A percentile compares a stretch with the other conserved stretches of the same genome.
phyloP scores from a whole-genome alignment of 2,329 filamentous ascomycete species.

The Fusarium burgessii region DNA sequence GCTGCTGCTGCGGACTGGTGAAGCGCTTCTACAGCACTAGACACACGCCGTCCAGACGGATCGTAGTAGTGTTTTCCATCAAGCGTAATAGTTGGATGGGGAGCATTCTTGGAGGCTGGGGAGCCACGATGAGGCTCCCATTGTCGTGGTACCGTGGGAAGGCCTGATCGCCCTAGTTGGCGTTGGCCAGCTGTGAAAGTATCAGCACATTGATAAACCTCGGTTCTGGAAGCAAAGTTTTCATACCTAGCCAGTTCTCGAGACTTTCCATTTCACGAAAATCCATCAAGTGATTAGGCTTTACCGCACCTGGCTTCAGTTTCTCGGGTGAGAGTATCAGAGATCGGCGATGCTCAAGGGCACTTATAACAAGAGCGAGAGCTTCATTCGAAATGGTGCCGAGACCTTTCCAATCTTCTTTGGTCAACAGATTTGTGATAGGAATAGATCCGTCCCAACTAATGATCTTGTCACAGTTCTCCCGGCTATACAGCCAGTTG shows the following conservation, averaged over 20 bases:
- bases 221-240: not conserved
- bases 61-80: conserved; percentile 47
- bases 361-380: conserved; percentile 46
- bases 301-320: conserved; percentile 10
- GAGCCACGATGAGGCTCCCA: conserved; percentile 36
- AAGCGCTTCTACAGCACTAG: conserved; percentile 46
- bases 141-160: conserved; percentile 46
- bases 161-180: conserved; percentile 45
- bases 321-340: conserved; percentile 41
- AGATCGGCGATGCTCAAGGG: conserved; percentile 50
- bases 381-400: conserved; percentile 48
- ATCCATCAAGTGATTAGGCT: conserved; percentile 44
- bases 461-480: conserved; percentile 50
- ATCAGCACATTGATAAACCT: conserved; percentile 26
- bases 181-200: conserved; percentile 46
- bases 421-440: conserved; percentile 46
- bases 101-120: conserved; percentile 31
- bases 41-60: not conserved
- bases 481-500: conserved; percentile 49
- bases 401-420: conserved; percentile 46
- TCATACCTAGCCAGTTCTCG: conserved; percentile 55
- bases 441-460: conserved; percentile 46
- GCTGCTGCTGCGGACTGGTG: conserved; percentile 48
- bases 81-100: conserved; percentile 32
- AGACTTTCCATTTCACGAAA: conserved; percentile 45